Evolutionary conservation across 768 basidiomycete species (phyloP), one percentile per base, ranked within the genome.

Genomic region (Cubamyces sp.): DNA sequence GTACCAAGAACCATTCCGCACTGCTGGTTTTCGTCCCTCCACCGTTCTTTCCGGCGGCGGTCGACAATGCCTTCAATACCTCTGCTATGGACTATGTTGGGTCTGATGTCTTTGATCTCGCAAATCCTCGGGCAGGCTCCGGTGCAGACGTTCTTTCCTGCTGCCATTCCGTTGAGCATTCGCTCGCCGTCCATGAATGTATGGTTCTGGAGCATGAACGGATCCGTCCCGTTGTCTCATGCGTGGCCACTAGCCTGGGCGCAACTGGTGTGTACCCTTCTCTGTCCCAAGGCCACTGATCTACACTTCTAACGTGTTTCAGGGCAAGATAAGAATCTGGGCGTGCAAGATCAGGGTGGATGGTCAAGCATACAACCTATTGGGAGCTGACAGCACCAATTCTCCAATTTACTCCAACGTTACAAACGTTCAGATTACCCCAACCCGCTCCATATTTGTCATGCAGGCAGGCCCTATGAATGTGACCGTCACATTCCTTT

Each of bases 401-500:
- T 28, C 41, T 1, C 26, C 28, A 15, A 59, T 9, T 3, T 14
- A 34, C 1, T 50, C 62, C 5, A 72, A 65, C 45, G 51, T 74
- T 41, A 68, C 64, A 3, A 45, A 61, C 55, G 63, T 62, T 1
- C 61, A 67, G 37, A 65, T 79, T 56, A 78, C 78, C 0, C 73
- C 78, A 1, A 78, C 79, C 0, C 70, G 70, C 14, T 74, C 75
- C 53, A 69, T 71, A 9, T 73, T 76, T 60, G 68, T 62, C 3
- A 63, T 77, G 51, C 60, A 64, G 42, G 76, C 77, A 7, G 79
- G 77, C 16, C 64, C 70, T 1, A 74, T 79, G 59, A 68, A 75
- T 39, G 53, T 78, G 53, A 78, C 69, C n/a, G 70, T 75, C 39
- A 76, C 74, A 1, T 79, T 76, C 62, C 65, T 79, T 14, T 76